phyloP scores from a whole-genome alignment of 352 stramenopile genomes.

The Pythium aphanidermatum region DNA sequence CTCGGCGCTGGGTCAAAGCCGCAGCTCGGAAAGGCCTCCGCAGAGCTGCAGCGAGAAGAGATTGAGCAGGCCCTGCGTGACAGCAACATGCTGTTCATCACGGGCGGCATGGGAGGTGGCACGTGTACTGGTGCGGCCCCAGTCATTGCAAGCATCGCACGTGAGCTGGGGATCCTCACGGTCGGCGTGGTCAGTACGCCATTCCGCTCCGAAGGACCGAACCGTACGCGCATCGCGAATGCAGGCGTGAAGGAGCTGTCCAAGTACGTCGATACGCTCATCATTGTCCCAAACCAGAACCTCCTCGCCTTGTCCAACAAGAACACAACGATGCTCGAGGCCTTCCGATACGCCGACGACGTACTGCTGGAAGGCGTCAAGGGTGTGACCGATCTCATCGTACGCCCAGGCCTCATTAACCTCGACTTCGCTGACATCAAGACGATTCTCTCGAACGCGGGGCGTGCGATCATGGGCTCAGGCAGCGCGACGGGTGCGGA shows the following conservation, averaged over 20 bases:
- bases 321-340: conserved; percentile 90
- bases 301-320: conserved; percentile 90
- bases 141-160: conserved; percentile 91
- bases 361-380: conserved; percentile 95
- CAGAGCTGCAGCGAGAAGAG: conserved; percentile 84
- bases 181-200: conserved; percentile 95
- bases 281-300: conserved; percentile 97
- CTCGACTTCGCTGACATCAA: conserved; percentile 97
- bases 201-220: conserved; percentile 94
- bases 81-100: conserved; percentile 96
- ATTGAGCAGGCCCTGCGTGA: conserved; percentile 87
- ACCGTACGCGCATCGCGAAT: conserved; percentile 91
- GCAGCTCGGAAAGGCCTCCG: conserved; percentile 70
- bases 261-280: conserved; percentile 93
- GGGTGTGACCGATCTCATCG: conserved; percentile 94
- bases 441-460: conserved; percentile 92
- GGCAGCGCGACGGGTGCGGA: conserved; percentile 66
- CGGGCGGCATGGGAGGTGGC: conserved; percentile 92
- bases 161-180: conserved; percentile 91
- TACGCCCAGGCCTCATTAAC: conserved; percentile 96
- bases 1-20: conserved; percentile 79
- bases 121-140: conserved; percentile 91
- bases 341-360: conserved; percentile 93
- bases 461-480: conserved; percentile 95
- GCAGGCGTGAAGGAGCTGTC: conserved; percentile 89